Base-by-base conservation (phyloP, 169 alveolate genomes). In the Babesia ovis region DNA sequence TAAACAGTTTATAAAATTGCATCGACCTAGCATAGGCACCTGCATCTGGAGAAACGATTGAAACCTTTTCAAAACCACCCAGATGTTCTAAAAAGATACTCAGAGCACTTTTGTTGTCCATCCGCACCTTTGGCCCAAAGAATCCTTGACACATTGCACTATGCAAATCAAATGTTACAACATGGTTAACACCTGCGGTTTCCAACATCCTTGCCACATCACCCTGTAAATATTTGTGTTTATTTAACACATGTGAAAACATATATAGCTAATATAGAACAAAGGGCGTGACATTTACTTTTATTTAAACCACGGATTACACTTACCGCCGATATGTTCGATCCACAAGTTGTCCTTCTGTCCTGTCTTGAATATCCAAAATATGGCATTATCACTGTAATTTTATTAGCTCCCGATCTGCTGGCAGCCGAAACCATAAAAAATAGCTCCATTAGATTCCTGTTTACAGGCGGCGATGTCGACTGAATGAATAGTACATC, bases 391-490 rank as follows among this genome's bases (percentile, higher is more conserved):
- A 97, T 95, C 3, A 97, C 98, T 0, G 98, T 96, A 23, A 97
- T 95, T 59, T 91, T 91, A 68, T 92, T 95, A 0, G 99, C 99
- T n/a, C 97, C 94, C 0, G 98, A 94, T 77, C 99, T 90, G 60
- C 97, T 92, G 69, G 95, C 89, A 0, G 99, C 95, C 12, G 98
- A 91, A n/a, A 97, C 93, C 95, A 95, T 92, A 27, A 97, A 80
- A 27, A 97, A 81, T 31, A 97, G 90, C 89, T 97, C 99, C 94
- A 97, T 85, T 11, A 97, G 79, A 74, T 94, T 92, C 42, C 96
- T 99, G 85, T 95, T 95, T 2, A 94, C 99, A 18, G 99, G 99
- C 16, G 98, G 95, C 58, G 96, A 95, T 4, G 99, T 97, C 2
- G 99, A 95, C 73, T 97, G 96, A 31, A 97, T 89, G 57, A 97